Base-by-base conservation (phyloP, 768 basidiomycete species). In the button mushroom (Agaricus bisporus) region DNA sequence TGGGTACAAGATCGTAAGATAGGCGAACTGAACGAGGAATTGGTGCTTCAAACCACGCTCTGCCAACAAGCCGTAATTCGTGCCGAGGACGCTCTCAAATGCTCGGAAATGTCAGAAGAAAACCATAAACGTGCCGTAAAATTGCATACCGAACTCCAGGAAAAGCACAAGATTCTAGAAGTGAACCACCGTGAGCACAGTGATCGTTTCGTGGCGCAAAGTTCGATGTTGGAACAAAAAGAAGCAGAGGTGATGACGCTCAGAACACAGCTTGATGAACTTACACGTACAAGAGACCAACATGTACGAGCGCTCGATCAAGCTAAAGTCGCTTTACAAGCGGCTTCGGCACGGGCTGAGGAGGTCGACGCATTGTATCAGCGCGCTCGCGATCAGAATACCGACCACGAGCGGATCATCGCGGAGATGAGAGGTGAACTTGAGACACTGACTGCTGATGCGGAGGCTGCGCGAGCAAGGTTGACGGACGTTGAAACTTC, bases 241-340 rank as follows among this genome's bases (percentile, higher is more conserved):
- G 87, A 92, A 58, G 89, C 87, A 0, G 95, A 98, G 43, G 77
- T 84, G 54, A 68, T 80, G 52, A 76, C 78, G 49, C 67, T 83
- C 18, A 80, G 80, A 53, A 71, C 74, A 4, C 84, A 91, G 67
- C 71, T 91, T 17, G 86, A 88, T 11, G 88, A 92, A 47, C 74
- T 94, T 35, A 69, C 73, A 5, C 70, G 75, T 6, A 81, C 85
- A 6, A 81, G 85, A 20, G 91, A 95, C 46, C 86, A 92, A 63
- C 93, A 98, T 65, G 72, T 98, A 46, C 85, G 85, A 18, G 85
- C 93, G 1, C 74, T 98, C 47, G 92, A 95, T 36, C 91, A 97
- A 68, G 82, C 91, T 1, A 86, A 87, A 39, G 68, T 70, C 12
- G 92, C 93, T 0, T 74, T 99, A 46, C 73, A 81, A 46, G 80